A percentile compares a stretch with the other conserved stretches of the same genome.
These are phyloP conservation scores for Ceratobasidium sp. DNA, from an alignment of 1,284 basidiomycete species.

Conservation along the genomic window DNA sequence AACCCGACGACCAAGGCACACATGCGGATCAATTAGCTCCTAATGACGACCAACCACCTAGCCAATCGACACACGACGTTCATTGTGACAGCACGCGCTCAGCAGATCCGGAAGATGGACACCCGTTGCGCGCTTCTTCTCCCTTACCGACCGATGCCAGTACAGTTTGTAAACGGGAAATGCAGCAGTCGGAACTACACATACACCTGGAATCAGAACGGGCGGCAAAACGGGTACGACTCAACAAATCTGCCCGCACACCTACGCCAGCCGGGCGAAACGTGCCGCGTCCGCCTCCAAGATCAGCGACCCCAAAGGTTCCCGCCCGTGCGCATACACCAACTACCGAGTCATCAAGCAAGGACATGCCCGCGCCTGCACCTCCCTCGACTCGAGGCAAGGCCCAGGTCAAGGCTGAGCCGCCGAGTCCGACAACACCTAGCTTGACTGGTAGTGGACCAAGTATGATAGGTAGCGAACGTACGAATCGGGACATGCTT, in stretches of 20 bases:
- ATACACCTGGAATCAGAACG: not conserved
- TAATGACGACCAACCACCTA: not conserved
- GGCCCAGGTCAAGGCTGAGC: conserved; percentile 2
- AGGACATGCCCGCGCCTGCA: conserved; percentile 9
- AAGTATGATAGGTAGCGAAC: not conserved
- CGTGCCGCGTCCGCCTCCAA: not conserved
- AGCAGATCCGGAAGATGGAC: not conserved
- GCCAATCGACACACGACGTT: not conserved
- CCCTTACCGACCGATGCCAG: not conserved
- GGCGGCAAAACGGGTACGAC: not conserved
- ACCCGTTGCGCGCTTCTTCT: not conserved
- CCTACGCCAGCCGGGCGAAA: conserved; percentile 11
- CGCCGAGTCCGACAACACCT: not conserved
- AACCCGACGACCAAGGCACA: not conserved
- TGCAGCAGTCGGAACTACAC: not conserved
- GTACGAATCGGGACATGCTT: not conserved
- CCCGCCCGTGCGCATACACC: conserved; percentile 30
- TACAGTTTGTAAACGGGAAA: conserved; percentile 5
- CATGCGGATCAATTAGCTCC: not conserved
- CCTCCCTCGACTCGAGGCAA: not conserved
- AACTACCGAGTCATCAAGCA: not conserved
- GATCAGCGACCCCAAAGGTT: not conserved
- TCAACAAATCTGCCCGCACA: not conserved
- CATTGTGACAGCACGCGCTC: not conserved
- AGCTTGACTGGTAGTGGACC: conserved; percentile 1